Base-by-base conservation (phyloP, 495 filamentous ascomycete genomes). In the Annulohypoxylon stygium region DNA sequence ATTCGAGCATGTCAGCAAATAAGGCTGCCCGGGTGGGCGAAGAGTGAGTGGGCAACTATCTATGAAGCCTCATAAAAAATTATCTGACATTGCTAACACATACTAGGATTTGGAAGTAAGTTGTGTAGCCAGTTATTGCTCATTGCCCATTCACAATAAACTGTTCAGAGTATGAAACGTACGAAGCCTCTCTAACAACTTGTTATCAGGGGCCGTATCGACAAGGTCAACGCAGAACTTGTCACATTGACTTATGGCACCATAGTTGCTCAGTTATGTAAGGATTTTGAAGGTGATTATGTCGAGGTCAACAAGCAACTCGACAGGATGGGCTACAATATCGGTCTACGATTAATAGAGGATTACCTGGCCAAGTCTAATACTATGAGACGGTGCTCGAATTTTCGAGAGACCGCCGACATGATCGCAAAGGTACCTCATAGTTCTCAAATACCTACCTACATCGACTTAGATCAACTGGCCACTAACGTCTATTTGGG, bases 311-410 rank as follows among this genome's bases (percentile, higher is more conserved):
- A 99, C 83, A 93, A 93, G 82, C 96, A 99, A 79, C 85, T 99
- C 51, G 96, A 99, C 78, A 97, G 94, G 83, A 99, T 99, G 96
- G 96, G 96, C 41, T 97, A 98, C 85, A 98, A 97, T 74, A 98
- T 99, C 67, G 96, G 96, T 7, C 87, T 98, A 80, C 92, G 96
- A 26, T 84, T 99, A 73, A 97, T 99, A 79, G 96, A 99, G 75
- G 96, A 99, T 80, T 99, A 97, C 79, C 90, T 99, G 43, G 96
- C 96, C 70, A 98, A 97, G 81, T 93, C 93, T 11, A 93, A 91
- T 69, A 92, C 92, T 14, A 93, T 93, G 76, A 80, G 83, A 69
- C 88, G 94, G 65, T 99, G 96, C 82, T 88, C 90, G 68, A 98
- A 96, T 81, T 97, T 99, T 75, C 86, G 91, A 65, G 96, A 99